Base-by-base conservation (phyloP, 2,329 filamentous ascomycete species). In the Talaromyces sp. region DNA sequence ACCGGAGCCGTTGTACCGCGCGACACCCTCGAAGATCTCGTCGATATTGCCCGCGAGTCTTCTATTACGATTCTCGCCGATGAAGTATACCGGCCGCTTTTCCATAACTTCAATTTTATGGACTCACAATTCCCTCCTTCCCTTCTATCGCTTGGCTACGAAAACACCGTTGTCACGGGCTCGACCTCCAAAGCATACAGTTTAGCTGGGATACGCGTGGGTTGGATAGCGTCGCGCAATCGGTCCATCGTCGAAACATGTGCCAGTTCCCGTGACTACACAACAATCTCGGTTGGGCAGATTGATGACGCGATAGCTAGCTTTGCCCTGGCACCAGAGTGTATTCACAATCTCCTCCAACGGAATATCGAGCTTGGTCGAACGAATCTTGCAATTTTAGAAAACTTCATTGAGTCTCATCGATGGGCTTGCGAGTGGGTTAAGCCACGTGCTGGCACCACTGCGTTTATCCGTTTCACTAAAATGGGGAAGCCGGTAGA, bases 121-220 rank as follows among this genome's bases (percentile, higher is more conserved):
- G 78, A 82, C 52, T 61, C 72, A 3, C 79, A 80, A 17, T 82
- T 82, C 51, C 88, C 83, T 2, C 86, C 88, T 0, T 91, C 89
- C 0, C 79, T 86, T 10, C 77, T 91, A 1, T 84, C 88, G 0
- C 76, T 94, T 39, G 86, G 85, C 39, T 94, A 95, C 71, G 74
- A 82, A 3, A 87, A 86, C 51, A 82, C 83, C 19, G 79, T 96
- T 29, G 84, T 85, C 11, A 94, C 89, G 0, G 87, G 91, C 13
- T 92, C 89, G 16, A 84, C 95, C 78, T 93, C 88, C 22, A 96
- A 96, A 74, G 88, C 90, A 0, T 96, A 91, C 73, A 85, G 88
- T 2, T 76, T 96, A 4, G 90, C 91, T 1, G 91, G 91, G 2
- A 86, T 95, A 56, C 85, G 91, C 1, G 73, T 92, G 1, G 91